These are phyloP conservation scores for Podila clonocystis DNA, from an alignment of 192 early-diverging fungal species.

Conservation along the genomic window DNA sequence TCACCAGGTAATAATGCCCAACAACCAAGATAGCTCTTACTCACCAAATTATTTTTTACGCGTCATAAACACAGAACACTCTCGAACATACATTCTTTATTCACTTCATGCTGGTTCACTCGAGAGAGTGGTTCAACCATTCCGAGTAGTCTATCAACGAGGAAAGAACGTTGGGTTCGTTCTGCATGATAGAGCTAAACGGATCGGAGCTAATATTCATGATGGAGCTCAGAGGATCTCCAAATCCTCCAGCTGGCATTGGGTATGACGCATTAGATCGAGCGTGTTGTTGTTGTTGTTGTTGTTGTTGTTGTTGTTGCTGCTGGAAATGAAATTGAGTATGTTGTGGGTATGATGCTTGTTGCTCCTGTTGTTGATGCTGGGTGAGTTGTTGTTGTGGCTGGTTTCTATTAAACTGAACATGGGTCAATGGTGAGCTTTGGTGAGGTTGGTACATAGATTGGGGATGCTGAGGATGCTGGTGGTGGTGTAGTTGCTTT, in stretches of 20 bases:
- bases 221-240: slow-evolving; percentile 27
- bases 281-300: slow-evolving; percentile 2
- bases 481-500: neutral
- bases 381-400: neutral
- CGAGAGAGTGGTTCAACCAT: slow-evolving; percentile 44
- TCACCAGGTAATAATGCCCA: no score
- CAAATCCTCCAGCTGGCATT: neutral
- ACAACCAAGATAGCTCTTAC: no score
- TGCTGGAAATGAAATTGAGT: neutral
- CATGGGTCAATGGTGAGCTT: neutral
- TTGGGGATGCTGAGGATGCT: neutral
- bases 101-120: slow-evolving; percentile 1
- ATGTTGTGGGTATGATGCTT: slow-evolving; percentile 3
- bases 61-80: no score
- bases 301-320: slow-evolving; percentile 2
- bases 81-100: no score
- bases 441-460: neutral
- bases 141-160: slow-evolving; percentile 51
- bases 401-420: neutral
- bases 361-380: neutral
- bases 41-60: no score
- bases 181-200: slow-evolving; percentile 46
- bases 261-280: neutral
- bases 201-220: slow-evolving; percentile 36
- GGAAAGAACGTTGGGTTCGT: slow-evolving; percentile 41